phyloP scores from a whole-genome alignment of 495 filamentous ascomycete genomes.

The Penicillium coffeae region DNA sequence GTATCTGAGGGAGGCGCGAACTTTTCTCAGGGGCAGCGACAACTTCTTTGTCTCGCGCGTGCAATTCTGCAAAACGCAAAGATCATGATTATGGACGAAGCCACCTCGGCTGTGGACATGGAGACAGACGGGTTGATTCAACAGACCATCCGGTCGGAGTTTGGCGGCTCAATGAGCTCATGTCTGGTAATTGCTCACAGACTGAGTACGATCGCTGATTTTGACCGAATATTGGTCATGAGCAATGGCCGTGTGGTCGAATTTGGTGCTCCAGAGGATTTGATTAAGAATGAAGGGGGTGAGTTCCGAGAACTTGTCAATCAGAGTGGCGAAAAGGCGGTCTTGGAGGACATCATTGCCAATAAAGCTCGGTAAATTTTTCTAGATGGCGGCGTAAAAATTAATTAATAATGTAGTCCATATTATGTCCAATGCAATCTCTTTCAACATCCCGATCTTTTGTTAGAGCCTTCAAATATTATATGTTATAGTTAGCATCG shows the following conservation, averaged over 20 bases:
- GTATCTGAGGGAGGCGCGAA: conserved; percentile 22
- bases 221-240: conserved; percentile 70
- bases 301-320: not conserved
- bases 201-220: conserved; percentile 69
- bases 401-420: too few relatives aligned
- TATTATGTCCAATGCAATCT: too few relatives aligned
- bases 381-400: too few relatives aligned
- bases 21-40: conserved; percentile 76
- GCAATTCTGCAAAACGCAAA: conserved; percentile 72
- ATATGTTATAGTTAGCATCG: too few relatives aligned
- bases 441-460: too few relatives aligned
- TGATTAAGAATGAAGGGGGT: not conserved
- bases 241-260: conserved; percentile 19
- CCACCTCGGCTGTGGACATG: conserved; percentile 86
- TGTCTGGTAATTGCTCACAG: conserved; percentile 73
- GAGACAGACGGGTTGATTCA: conserved; percentile 82
- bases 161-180: conserved; percentile 49
- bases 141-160: conserved; percentile 67
- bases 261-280: not conserved
- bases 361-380: not conserved
- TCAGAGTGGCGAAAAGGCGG: not conserved
- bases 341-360: not conserved
- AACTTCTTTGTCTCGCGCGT: conserved; percentile 81
- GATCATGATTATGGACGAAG: conserved; percentile 84
- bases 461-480: too few relatives aligned